Percentiles rank a stretch among this genome's conserved stretches.
These are phyloP conservation scores for Roridomyces roridus DNA, from an alignment of 768 basidiomycete genomes.

Conservation along the genomic window DNA sequence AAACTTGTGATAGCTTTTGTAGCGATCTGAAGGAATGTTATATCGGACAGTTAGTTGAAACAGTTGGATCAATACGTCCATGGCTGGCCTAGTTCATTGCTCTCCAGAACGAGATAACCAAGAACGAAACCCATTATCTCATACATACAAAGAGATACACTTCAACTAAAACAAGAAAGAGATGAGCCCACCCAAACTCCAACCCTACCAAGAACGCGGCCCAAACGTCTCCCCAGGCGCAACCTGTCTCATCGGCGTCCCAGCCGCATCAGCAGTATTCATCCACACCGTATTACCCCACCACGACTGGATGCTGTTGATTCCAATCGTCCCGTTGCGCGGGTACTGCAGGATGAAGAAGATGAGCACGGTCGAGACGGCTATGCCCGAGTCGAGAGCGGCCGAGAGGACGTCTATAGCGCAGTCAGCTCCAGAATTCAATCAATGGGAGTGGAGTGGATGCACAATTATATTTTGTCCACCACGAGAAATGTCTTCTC, in stretches of 20 bases:
- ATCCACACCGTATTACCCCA: constrained; percentile 83
- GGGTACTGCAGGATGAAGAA: constrained; percentile 68
- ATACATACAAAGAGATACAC: no score
- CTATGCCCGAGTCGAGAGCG: constrained; percentile 70
- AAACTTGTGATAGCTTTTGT: no score
- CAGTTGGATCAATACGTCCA: no score
- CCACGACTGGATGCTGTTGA: constrained; percentile 54
- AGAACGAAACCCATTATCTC: no score
- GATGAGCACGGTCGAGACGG: constrained; percentile 60
- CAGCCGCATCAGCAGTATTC: constrained; percentile 72
- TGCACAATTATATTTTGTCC: constrained; percentile 84
- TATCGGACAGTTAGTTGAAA: no score
- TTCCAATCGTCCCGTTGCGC: constrained; percentile 53
- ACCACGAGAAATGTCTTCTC: constrained; percentile 75
- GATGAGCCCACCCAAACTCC: no score
- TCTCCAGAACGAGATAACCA: no score
- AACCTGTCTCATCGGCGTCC: constrained; percentile 52
- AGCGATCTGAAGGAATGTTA: no score
- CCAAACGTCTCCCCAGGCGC: constrained; percentile 63
- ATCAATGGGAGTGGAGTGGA: no score
- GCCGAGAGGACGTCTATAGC: constrained; percentile 70
- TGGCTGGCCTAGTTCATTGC: no score
- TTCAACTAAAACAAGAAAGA: no score
- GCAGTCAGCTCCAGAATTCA: no score
- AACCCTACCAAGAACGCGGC: constrained; percentile 61